phyloP scores from a whole-genome alignment of 176 grass and related monocot genomes.

The Bromus sterilis region DNA sequence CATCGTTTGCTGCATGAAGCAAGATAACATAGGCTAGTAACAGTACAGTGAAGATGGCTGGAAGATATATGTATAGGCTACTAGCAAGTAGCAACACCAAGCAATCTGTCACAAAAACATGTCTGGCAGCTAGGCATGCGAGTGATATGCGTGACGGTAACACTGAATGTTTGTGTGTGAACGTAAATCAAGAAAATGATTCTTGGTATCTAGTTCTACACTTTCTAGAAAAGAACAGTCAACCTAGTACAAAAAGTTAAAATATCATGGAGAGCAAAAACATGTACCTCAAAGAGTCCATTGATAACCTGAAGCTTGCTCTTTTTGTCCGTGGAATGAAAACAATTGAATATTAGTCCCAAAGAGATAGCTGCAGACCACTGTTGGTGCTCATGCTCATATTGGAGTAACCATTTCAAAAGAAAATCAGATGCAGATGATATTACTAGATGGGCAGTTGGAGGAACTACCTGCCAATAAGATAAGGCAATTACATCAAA shows the following conservation, averaged over 20 bases:
- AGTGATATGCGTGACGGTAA: neutral
- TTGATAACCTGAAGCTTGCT: conserved; percentile 64
- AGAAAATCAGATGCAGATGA: conserved; percentile 78
- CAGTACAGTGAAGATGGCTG: neutral
- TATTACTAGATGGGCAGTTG: conserved; percentile 73
- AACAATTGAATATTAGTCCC: conserved; percentile 73
- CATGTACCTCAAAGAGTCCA: conserved; percentile 74
- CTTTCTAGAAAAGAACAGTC: neutral
- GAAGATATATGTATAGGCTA: neutral
- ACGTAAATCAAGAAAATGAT: neutral
- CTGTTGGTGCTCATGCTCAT: conserved; percentile 85
- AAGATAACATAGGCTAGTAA: conserved; percentile 12
- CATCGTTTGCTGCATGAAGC: conserved; percentile 12
- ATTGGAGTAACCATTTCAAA: conserved; percentile 77
- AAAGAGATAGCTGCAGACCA: conserved; percentile 79
- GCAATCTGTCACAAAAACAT: neutral
- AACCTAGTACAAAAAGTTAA: neutral
- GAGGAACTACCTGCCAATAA: conserved; percentile 58
- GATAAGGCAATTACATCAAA: conserved; percentile 17
- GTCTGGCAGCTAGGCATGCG: neutral
- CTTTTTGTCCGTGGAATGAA: conserved; percentile 73
- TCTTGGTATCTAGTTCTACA: neutral
- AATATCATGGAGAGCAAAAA: conserved; percentile 5
- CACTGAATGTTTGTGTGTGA: neutral
- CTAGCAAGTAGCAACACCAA: neutral